phyloP scores from a whole-genome alignment of 1,284 basidiomycete genomes.

The Papiliotrema flavescens region DNA sequence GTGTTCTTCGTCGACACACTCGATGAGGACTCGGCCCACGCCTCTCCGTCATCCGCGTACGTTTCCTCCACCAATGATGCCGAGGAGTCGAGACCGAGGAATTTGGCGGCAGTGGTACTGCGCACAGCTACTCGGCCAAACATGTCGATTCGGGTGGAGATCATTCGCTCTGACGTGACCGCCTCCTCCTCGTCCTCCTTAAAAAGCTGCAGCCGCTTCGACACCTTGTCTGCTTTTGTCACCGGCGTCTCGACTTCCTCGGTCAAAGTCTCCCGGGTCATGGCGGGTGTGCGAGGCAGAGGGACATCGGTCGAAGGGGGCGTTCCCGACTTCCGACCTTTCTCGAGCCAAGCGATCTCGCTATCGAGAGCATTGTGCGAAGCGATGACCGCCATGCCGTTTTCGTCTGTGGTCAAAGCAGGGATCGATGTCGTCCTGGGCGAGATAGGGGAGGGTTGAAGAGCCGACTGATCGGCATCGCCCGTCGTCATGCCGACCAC shows the following conservation, averaged over 20 bases:
- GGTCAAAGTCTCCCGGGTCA: constrained; percentile 7
- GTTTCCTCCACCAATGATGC: constrained; percentile 31
- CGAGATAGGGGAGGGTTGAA: constrained; percentile 5
- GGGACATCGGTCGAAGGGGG: constrained; percentile 13
- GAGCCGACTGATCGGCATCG: constrained; percentile 14
- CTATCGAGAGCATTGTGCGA: constrained; percentile 34
- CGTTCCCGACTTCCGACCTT: constrained; percentile 8
- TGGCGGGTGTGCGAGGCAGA: constrained; percentile 9
- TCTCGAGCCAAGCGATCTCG: constrained; percentile 34
- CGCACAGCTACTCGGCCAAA: constrained; percentile 41
- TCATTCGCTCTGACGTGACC: constrained; percentile 27
- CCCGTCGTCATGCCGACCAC: constrained; percentile 26
- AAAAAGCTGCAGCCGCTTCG: constrained; percentile 30
- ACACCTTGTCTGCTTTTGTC: constrained; percentile 26
- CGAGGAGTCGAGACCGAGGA: constrained; percentile 29
- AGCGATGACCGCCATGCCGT: constrained; percentile 28
- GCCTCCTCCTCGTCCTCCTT: constrained; percentile 8
- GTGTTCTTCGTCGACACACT: constrained; percentile 3
- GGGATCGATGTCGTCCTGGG: constrained; percentile 30
- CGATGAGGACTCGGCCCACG: constrained; percentile 24
- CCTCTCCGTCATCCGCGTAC: constrained; percentile 27
- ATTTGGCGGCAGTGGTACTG: constrained; percentile 38
- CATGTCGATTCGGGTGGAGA: constrained; percentile 38
- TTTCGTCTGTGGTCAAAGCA: constrained; percentile 23
- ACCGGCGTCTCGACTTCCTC: constrained; percentile 26